phyloP scores from a whole-genome alignment of 2,329 filamentous ascomycete species.

The Blastomyces percursus region DNA sequence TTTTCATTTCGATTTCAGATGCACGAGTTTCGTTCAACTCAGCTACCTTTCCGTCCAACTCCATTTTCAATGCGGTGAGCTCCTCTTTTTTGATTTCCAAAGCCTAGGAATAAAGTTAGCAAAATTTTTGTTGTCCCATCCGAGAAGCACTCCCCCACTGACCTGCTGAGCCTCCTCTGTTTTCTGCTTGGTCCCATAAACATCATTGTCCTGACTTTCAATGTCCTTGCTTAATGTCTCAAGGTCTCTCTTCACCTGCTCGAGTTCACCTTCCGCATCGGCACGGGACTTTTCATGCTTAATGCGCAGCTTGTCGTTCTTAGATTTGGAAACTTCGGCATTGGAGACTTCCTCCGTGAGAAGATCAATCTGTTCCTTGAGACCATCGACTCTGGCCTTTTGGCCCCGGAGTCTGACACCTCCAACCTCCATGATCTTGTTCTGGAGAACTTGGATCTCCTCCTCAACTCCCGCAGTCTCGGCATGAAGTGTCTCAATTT shows the following conservation, averaged over 20 bases:
- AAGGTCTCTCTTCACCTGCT: slow-evolving; percentile 58
- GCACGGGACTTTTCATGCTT: slow-evolving; percentile 78
- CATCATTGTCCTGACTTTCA: slow-evolving; percentile 61
- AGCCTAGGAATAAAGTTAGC: slow-evolving; percentile 33
- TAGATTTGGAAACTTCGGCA: slow-evolving; percentile 77
- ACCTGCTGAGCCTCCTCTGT: slow-evolving; percentile 71
- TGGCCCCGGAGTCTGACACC: slow-evolving; percentile 86
- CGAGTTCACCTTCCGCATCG: slow-evolving; percentile 70
- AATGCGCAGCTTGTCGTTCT: slow-evolving; percentile 80
- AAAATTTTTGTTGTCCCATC: not conserved
- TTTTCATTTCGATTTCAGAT: slow-evolving; percentile 93
- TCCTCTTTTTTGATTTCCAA: slow-evolving; percentile 71
- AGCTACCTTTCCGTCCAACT: slow-evolving; percentile 73
- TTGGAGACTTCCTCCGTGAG: slow-evolving; percentile 72
- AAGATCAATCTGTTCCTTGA: slow-evolving; percentile 74
- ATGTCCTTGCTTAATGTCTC: slow-evolving; percentile 71
- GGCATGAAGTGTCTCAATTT: slow-evolving; percentile 65
- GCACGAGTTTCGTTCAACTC: slow-evolving; percentile 84
- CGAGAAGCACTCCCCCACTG: slow-evolving; percentile 12
- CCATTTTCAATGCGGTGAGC: slow-evolving; percentile 65
- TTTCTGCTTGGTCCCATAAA: slow-evolving; percentile 58
- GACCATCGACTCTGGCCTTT: slow-evolving; percentile 76
- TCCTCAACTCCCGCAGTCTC: slow-evolving; percentile 86
- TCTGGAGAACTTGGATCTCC: slow-evolving; percentile 84
- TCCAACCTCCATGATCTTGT: slow-evolving; percentile 97